Conservation (phyloP, 2,329 filamentous ascomycete genomes). For the Fusarium mundagurra region DNA sequence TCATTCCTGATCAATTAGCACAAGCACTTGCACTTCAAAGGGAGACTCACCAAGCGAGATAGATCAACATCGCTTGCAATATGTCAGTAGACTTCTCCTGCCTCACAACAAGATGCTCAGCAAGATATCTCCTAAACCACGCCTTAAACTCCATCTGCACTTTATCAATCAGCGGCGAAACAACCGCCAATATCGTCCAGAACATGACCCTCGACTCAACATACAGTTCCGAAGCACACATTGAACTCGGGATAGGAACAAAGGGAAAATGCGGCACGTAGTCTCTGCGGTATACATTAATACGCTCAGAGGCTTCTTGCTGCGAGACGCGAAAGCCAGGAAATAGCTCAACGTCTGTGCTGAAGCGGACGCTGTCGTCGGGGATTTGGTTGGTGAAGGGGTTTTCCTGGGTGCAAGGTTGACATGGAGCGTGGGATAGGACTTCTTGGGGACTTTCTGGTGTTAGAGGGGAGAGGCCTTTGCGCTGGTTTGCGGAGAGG, state of each 20-base stretch:
- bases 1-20: constrained; percentile 47
- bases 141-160: constrained; percentile 46
- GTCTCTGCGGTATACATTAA: constrained; percentile 48
- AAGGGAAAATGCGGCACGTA: constrained; percentile 53
- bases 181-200: constrained; percentile 49
- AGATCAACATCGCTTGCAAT: constrained; percentile 52
- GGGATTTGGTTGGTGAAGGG: neutral
- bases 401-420: neutral
- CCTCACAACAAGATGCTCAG: constrained; percentile 50
- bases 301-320: constrained; percentile 45
- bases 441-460: constrained; percentile 38
- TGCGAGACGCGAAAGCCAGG: constrained; percentile 49
- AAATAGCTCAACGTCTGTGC: constrained; percentile 42
- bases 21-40: rapidly evolving
- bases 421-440: neutral
- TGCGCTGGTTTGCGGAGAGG: constrained; percentile 46
- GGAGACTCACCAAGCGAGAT: constrained; percentile 49
- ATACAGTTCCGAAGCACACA: constrained; percentile 46
- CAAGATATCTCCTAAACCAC: constrained; percentile 52
- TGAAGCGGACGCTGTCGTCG: neutral
- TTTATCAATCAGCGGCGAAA: constrained; percentile 45
- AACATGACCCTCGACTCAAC: constrained; percentile 49
- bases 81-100: constrained; percentile 50
- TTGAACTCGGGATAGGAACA: constrained; percentile 43
- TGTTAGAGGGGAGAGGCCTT: constrained; percentile 35